phyloP scores from a whole-genome alignment of 2,329 filamentous ascomycete genomes.

The Exserohilum rostratum region DNA sequence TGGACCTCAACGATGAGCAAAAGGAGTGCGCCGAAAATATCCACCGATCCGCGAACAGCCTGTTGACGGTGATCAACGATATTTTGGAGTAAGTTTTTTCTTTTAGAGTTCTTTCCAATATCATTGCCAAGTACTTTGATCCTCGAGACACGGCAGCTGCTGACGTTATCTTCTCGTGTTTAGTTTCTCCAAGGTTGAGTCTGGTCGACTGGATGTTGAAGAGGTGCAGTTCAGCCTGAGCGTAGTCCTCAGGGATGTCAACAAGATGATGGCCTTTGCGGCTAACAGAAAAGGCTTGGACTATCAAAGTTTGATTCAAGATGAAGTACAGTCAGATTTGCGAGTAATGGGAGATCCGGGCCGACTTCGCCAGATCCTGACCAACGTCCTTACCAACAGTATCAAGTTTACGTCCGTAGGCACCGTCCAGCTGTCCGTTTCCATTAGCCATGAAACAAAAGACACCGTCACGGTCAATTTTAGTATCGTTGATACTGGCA shows the following conservation, averaged over 20 bases:
- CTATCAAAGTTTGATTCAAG: slow-evolving; percentile 69
- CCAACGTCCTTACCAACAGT: slow-evolving; percentile 70
- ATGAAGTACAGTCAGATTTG: slow-evolving; percentile 68
- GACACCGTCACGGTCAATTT: slow-evolving; percentile 74
- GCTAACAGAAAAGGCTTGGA: slow-evolving; percentile 79
- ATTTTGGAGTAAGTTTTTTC: slow-evolving; percentile 66
- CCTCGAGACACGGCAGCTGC: background rate
- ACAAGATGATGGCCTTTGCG: slow-evolving; percentile 85
- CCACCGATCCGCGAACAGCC: slow-evolving; percentile 76
- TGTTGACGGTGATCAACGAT: slow-evolving; percentile 88
- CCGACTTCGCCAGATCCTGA: slow-evolving; percentile 81
- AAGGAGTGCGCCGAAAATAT: slow-evolving; percentile 78
- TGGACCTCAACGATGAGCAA: slow-evolving; percentile 71
- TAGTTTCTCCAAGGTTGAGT: slow-evolving; percentile 80
- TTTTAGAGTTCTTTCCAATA: background rate
- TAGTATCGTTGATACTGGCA: slow-evolving; percentile 76
- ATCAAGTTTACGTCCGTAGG: slow-evolving; percentile 51
- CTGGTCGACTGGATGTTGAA: slow-evolving; percentile 76
- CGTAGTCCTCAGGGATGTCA: slow-evolving; percentile 76
- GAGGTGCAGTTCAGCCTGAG: slow-evolving; percentile 80
- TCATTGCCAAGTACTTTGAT: background rate
- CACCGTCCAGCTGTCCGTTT: slow-evolving; percentile 64
- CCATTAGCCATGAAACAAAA: slow-evolving; percentile 66
- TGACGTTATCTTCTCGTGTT: background rate
- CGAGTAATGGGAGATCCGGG: slow-evolving; percentile 88